A percentile compares a stretch with the other conserved stretches of the same genome.
phyloP scores from a whole-genome alignment of 2,329 filamentous ascomycete species.

The Thelonectria rubi region DNA sequence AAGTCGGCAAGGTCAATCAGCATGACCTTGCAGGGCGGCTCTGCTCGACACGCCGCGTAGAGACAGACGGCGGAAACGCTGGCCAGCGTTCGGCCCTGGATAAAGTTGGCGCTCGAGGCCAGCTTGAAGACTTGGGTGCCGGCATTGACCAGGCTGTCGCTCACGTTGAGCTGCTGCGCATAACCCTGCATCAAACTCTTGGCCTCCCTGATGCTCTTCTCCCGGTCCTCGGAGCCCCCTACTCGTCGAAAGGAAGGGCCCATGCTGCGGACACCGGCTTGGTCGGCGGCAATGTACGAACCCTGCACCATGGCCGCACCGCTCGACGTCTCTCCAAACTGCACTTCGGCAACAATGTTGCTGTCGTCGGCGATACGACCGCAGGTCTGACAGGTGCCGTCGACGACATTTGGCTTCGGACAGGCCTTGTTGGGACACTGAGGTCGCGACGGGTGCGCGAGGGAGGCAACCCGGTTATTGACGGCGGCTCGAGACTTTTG shows the following conservation, averaged over 20 bases:
- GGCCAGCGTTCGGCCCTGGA: constrained; percentile 84
- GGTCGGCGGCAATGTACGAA: constrained; percentile 85
- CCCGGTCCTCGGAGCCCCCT: constrained; percentile 66
- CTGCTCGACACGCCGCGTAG: constrained; percentile 85
- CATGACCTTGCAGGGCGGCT: constrained; percentile 84
- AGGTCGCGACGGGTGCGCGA: constrained; percentile 49
- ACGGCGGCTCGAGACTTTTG: constrained; percentile 43
- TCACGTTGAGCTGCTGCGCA: constrained; percentile 66
- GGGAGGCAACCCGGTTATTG: constrained; percentile 44
- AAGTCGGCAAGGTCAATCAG: constrained; percentile 95
- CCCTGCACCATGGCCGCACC: constrained; percentile 93
- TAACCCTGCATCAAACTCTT: constrained; percentile 69
- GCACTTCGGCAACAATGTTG: constrained; percentile 91
- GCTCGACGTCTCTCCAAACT: constrained; percentile 86
- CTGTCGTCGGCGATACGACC: constrained; percentile 85
- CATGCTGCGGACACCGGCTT: constrained; percentile 77
- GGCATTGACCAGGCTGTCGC: constrained; percentile 69
- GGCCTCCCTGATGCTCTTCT: constrained; percentile 68
- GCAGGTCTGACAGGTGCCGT: constrained; percentile 81
- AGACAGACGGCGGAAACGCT: constrained; percentile 91
- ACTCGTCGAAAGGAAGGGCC: constrained; percentile 69
- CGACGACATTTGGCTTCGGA: constrained; percentile 67
- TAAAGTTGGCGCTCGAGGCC: constrained; percentile 77
- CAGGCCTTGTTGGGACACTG: constrained; percentile 69
- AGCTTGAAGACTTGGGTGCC: constrained; percentile 81